Base-by-base conservation (phyloP, 495 filamentous ascomycete genomes). In the Eremomyces bilateralis region DNA sequence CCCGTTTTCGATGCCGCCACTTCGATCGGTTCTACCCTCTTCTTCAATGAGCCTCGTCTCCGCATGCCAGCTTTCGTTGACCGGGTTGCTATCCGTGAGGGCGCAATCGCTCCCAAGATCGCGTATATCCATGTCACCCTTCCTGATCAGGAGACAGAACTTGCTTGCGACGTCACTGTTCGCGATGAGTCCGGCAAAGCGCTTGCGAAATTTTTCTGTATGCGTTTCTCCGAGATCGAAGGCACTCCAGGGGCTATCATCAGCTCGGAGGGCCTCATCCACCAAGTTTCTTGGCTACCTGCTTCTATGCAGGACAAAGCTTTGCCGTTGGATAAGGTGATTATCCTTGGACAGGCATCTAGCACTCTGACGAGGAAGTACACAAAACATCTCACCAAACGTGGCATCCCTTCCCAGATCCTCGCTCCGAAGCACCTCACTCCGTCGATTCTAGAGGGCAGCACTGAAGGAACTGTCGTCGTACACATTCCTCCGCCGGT, bases 1-100 rank as follows among this genome's bases (percentile, higher is more conserved):
- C 48, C 58, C 0, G 47, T 61, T 8, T 37, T 62, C 19, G 58
- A 64, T 46, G 48, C 60, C 11, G 60, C 60, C 4, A 62, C 57
- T 2, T 64, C 60, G 0, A 42, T 64, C 13, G 57, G 54, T 20
- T 64, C 58, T 1, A 56, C 57, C 15, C 37, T 64, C 17, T 62
- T 62, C 43, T 56, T 41, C 40, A 39, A 52, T 16, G 33, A 44
- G n/a, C 57, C 60, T 5, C 33, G 40, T 4, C 50, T 64, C 5
- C 57, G 60, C 13, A 62, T 64, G 53, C 53, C 53, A n/a, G 42
- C 55, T 2, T 47, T 50, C 4, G 44, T 61, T 30, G 42, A 42
- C 6, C 39, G 43, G 19, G 33, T 54, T 2, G 32, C 30, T 12
- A 36, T 56, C 25, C 25, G 38, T 40, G 13, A 29, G 4, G 37